Evolutionary conservation across 192 early-diverging fungal species (phyloP), one percentile per base, ranked within the genome.

Genomic region (Geranomyces michiganensis): DNA sequence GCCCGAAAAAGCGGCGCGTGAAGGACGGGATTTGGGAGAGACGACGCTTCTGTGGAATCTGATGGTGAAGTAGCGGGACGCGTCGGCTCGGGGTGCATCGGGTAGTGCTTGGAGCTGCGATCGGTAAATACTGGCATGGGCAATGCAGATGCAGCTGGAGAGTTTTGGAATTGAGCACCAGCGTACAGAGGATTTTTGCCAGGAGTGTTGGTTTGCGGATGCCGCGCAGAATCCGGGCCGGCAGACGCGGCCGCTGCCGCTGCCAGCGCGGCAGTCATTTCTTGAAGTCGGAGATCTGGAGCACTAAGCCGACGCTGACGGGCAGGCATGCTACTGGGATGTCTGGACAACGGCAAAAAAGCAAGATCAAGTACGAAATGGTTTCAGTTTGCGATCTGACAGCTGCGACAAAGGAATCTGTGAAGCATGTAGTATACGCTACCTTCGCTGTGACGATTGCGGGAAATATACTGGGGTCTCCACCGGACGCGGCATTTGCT

Each of bases 111-210:
- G 10, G 15, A 19, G 21, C 33, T 13, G 13, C 72, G 62, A 63
- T 19, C 44, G 22, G 74, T 24, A 43, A 85, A 85, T 31, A 77
- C 68, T 19, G 84, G 84, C 45, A 85, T 75, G n/a, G 84, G 84
- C 9, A 85, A 70, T 21, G 76, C 68, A 29, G 46, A 61, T 15
- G 84, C 69, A 19, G 77, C 76, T 0, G 84, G 84, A 8, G 84
- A 78, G 72, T 82, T 85, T 62, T 85, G 81, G 70, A 85, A 85
- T 22, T 71, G 83, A 0, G 84, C 81, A 32, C 84, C 84, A 41
- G 84, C 84, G 56, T 85, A 85, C 13, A 78, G 67, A n/a, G 45
- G 19, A 56, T 44, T 64, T n/a, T 32, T 55, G 7, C 10, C 22
- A 17, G 56, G 17, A 29, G 56, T 17, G 19, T 22, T 60, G 17